A percentile compares a stretch with the other conserved stretches of the same genome.
Evolutionary conservation across 306 rosid species (phyloP).

Genomic region (Gillenia trifoliata): DNA sequence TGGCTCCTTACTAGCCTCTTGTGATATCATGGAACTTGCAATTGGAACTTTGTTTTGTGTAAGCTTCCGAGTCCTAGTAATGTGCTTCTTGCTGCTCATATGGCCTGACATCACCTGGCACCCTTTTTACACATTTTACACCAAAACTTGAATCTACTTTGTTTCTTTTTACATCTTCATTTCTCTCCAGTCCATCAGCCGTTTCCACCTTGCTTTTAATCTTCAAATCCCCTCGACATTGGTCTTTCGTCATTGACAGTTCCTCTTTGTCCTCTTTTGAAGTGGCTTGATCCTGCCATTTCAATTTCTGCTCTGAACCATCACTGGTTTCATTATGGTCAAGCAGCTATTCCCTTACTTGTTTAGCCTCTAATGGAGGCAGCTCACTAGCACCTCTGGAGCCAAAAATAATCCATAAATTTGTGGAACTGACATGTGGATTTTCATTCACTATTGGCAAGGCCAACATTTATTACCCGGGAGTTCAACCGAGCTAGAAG

Average conservation of each 20-base stretch:
- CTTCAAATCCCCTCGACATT: neutral
- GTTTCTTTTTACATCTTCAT: neutral
- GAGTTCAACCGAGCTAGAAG: no score
- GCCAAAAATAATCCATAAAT: no score
- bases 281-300: neutral
- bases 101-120: constrained; percentile 38
- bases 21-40: neutral
- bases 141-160: constrained; percentile 28
- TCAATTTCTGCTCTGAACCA: constrained; percentile 7
- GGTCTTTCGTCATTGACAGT: constrained; percentile 8
- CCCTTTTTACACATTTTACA: constrained; percentile 40
- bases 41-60: neutral
- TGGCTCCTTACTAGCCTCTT: constrained; percentile 11
- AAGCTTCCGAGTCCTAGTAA: neutral
- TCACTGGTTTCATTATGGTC: constrained; percentile 6
- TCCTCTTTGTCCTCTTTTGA: constrained; percentile 14
- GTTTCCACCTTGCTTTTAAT: neutral
- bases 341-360: neutral
- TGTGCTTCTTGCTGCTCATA: constrained; percentile 39
- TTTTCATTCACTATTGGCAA: no score
- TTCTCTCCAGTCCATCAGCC: neutral
- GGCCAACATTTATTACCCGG: no score
- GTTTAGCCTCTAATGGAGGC: constrained; percentile 14
- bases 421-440: no score
- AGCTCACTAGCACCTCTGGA: no score